Evolutionary conservation across 768 basidiomycete species (phyloP).

Genomic region (Boletus vermiculosoides): DNA sequence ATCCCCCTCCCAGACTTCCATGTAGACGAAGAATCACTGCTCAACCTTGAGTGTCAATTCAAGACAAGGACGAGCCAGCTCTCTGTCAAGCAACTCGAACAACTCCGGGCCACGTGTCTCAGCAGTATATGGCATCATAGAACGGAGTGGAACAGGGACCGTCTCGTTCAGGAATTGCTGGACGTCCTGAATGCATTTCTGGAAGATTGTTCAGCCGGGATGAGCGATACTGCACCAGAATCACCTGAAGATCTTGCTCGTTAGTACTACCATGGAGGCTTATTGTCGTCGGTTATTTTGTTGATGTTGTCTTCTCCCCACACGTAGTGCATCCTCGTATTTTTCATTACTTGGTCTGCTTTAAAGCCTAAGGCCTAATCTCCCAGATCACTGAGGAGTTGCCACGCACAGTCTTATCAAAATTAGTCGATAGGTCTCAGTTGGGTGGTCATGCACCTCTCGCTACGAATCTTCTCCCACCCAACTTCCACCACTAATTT

Average conservation of each 20-base stretch:
- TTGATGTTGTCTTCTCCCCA: too few species aligned
- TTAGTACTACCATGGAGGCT: too few species aligned
- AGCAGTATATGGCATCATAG: slow-evolving; percentile 81
- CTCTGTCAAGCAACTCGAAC: slow-evolving; percentile 89
- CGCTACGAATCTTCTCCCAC: too few species aligned
- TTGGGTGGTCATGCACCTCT: too few species aligned
- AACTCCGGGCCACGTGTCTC: slow-evolving; percentile 82
- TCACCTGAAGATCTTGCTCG: slow-evolving; percentile 3
- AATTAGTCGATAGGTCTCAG: too few species aligned
- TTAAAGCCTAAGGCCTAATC: background rate
- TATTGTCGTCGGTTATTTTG: too few species aligned
- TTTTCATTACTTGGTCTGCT: slow-evolving; percentile 1
- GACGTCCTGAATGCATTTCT: slow-evolving; percentile 61
- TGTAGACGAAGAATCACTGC: slow-evolving; percentile 51
- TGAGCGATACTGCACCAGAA: background rate
- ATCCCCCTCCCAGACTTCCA: slow-evolving; percentile 73
- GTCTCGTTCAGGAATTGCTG: slow-evolving; percentile 57
- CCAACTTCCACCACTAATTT: too few species aligned
- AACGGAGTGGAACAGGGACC: slow-evolving; percentile 78
- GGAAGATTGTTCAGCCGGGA: slow-evolving; percentile 49
- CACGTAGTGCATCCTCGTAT: background rate
- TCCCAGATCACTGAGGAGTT: too few species aligned
- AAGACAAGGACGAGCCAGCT: slow-evolving; percentile 54
- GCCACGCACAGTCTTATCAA: too few species aligned
- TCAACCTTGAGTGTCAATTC: slow-evolving; percentile 49